Percentiles rank a stretch among this genome's conserved stretches.
phyloP scores from a whole-genome alignment of 2,329 filamentous ascomycete genomes.

The Botryotinia globosa region DNA sequence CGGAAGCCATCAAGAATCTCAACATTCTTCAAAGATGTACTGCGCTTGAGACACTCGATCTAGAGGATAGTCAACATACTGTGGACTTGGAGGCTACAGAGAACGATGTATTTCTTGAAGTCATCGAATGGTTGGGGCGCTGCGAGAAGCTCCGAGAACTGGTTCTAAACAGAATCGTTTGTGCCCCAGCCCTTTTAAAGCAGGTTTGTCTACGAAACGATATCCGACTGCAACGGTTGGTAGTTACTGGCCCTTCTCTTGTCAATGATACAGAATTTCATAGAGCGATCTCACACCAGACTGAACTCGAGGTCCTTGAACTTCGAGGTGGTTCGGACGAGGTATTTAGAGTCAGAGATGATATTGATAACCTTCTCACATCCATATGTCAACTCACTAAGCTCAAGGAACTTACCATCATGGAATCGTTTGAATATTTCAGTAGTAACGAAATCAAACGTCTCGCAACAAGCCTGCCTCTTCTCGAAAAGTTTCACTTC shows the following conservation, averaged over 20 bases:
- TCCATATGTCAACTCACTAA: constrained; percentile 51
- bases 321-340: constrained; percentile 49
- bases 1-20: constrained; percentile 49
- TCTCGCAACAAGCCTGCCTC: constrained; percentile 43
- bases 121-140: constrained; percentile 53
- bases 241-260: constrained; percentile 48
- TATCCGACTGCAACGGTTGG: constrained; percentile 48
- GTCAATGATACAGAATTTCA: constrained; percentile 53
- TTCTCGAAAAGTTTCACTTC: constrained; percentile 56
- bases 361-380: constrained; percentile 48
- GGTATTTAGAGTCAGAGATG: constrained; percentile 42
- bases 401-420: constrained; percentile 53
- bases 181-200: constrained; percentile 51
- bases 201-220: constrained; percentile 47
- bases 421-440: constrained; percentile 52
- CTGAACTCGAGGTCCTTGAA: constrained; percentile 45
- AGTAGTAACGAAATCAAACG: constrained; percentile 47
- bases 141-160: constrained; percentile 52
- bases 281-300: constrained; percentile 50
- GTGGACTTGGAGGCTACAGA: constrained; percentile 50
- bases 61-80: constrained; percentile 44
- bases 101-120: constrained; percentile 50
- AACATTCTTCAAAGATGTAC: constrained; percentile 49
- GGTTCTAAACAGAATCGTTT: constrained; percentile 49
- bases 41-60: constrained; percentile 47